Evolutionary conservation across 768 basidiomycete species (phyloP).

Genomic region (Suillus subaureus): DNA sequence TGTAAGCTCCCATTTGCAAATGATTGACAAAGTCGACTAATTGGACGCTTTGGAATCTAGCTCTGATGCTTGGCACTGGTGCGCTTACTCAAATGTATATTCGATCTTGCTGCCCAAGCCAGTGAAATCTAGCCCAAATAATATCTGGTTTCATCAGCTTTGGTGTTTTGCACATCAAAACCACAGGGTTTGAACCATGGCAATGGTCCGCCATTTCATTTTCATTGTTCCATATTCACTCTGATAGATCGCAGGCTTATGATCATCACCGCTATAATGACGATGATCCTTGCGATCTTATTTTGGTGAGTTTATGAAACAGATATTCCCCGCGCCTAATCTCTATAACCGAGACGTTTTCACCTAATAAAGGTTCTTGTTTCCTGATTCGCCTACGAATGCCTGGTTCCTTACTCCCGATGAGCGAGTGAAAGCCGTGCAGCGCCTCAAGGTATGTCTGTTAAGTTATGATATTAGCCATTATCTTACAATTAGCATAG

Average conservation of each 20-base stretch:
- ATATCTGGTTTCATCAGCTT: neutral
- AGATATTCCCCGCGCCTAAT: neutral
- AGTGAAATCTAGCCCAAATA: neutral
- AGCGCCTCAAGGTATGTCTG: neutral
- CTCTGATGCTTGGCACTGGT: neutral
- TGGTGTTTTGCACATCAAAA: neutral
- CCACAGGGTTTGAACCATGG: neutral
- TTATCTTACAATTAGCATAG: neutral
- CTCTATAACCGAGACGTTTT: neutral
- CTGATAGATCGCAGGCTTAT: slow-evolving; percentile 47
- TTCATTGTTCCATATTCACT: slow-evolving; percentile 6
- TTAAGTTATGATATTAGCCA: neutral
- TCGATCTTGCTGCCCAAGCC: neutral
- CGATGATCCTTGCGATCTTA: slow-evolving; percentile 46
- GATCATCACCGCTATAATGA: slow-evolving; percentile 62
- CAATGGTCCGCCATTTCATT: neutral
- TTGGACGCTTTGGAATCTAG: neutral
- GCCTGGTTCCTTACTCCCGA: neutral
- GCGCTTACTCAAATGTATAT: neutral
- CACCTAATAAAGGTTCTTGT: neutral
- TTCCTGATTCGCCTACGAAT: neutral
- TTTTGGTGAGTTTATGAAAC: slow-evolving; percentile 47
- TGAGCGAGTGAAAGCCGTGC: neutral
- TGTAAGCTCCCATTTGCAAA: neutral
- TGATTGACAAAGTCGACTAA: neutral